Base-by-base conservation (phyloP, 495 filamentous ascomycete species). In the Aspergillus cavernicola region DNA sequence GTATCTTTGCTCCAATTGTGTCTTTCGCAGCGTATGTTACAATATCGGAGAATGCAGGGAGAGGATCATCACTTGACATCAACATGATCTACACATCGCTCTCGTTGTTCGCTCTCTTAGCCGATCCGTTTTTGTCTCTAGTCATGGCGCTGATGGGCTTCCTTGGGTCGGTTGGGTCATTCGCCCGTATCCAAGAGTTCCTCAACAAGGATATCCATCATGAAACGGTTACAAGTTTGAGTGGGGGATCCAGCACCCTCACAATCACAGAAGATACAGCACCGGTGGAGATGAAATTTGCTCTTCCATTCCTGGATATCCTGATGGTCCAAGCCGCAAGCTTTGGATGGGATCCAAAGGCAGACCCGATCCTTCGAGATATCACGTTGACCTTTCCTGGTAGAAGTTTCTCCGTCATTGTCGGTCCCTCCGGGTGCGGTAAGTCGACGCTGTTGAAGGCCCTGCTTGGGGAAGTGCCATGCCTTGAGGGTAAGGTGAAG, bases 401-500 rank as follows among this genome's bases (percentile, higher is more conserved):
- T 39, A 60, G 68, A 0, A 68, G 70, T 35, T 65, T 74, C 20
- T 79, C 72, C 4, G 73, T 83, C 59, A 57, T 86, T 11, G 66
- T 83, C 38, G 84, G 84, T 9, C 80, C 83, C 1, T 77, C 81
- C 6, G 82, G 81, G 6, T 80, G 72, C 26, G 84, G 84, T 6
- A 86, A 86, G 52, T 77, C 79, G 1, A 81, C 78, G 2, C 53
- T 87, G 11, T 57, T 87, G 20, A 78, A 78, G 37, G 72, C 75
- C 9, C 43, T 87, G 12, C 70, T 85, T 0, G 80, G 82, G 16
- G 83, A 87, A 53, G 64, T 80, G 5, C 71, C 72, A n/a, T 57
- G 68, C 28, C 19, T 65, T 1, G 42, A 64, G 13, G 82, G 82
- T 22, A 67, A 58, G 6, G 49, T 77, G 39, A 50, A 63, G n/a